Percentiles rank a stretch among this genome's conserved stretches.
Evolutionary conservation across 345 rosid genomes (phyloP).

Genomic region (Aquilaria sinensis): DNA sequence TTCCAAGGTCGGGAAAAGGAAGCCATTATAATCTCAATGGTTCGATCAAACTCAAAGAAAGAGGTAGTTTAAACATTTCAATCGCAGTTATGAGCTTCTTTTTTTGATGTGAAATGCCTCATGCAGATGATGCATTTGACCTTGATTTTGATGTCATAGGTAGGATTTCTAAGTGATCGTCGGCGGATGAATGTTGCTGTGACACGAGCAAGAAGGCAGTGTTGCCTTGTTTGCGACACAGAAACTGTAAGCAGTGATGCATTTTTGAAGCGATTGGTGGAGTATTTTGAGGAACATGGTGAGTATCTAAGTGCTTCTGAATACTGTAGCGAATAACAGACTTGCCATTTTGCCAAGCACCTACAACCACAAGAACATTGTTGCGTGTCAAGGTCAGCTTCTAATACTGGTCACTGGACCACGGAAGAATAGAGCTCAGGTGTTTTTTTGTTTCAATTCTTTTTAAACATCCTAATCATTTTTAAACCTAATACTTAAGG

Average conservation of each 20-base stretch:
- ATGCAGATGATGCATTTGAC: slow-evolving; percentile 4
- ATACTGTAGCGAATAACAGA: slow-evolving; percentile 34
- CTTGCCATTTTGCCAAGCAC: slow-evolving; percentile 2
- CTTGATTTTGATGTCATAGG: slow-evolving; percentile 26
- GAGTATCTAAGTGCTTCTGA: slow-evolving; percentile 95
- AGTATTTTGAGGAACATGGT: slow-evolving; percentile 85
- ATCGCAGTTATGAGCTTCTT: background rate
- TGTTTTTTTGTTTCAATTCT: too few species aligned
- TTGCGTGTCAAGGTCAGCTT: too few species aligned
- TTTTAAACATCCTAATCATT: too few species aligned
- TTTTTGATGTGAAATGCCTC: background rate
- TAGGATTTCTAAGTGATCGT: slow-evolving; percentile 76
- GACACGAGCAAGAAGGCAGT: slow-evolving; percentile 88
- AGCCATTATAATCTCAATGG: slow-evolving; percentile 94
- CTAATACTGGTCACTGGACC: too few species aligned
- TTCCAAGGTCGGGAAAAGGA: slow-evolving; percentile 99
- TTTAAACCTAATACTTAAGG: too few species aligned
- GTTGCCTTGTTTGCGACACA: slow-evolving; percentile 84
- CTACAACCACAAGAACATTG: too few species aligned
- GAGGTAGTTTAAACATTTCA: slow-evolving; percentile 41
- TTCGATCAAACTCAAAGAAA: slow-evolving; percentile 81
- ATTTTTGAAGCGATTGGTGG: slow-evolving; percentile 71
- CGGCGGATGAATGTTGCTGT: slow-evolving; percentile 97
- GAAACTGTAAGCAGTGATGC: slow-evolving; percentile 71
- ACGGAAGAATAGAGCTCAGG: too few species aligned